Evolutionary conservation across 129 eudicot genomes (phyloP), one percentile per base, ranked within the genome.

Genomic region (Mikania micrantha): DNA sequence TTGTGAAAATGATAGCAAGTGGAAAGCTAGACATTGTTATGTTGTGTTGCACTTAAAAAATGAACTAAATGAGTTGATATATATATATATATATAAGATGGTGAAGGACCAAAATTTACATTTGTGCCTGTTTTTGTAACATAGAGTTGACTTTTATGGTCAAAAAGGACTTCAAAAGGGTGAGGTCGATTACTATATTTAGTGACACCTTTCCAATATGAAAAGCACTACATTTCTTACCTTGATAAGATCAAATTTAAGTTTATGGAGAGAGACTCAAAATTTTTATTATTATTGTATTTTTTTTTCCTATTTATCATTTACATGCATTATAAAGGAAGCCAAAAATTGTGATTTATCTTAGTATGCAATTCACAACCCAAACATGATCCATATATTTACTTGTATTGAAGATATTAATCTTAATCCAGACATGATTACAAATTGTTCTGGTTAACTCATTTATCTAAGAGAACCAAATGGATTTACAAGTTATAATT

Each of bases 101-200:
- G 4, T 20, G 4, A 48, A 42, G 27, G 34, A 42, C 7, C 11
- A 48, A 44, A 44, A 45, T 17, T 60, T 19, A 66, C 9, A 20
- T 64, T 12, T n/a, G n/a, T 21, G 25, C 25, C 21, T 44, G 19
- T 42, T 42, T 42, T 19, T 42, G 61, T 31, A 41, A 60, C 22
- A 35, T 20, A 21, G 60, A 24, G 58, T 74, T 57, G 60, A 74
- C 78, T 57, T 67, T 57, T 17, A 57, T 67, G 38, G 29, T 19
- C 11, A 38, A 32, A 25, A 28, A 67, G 67, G 70, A 58, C 64
- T 35, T 67, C 64, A 21, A 47, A n/a, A 35, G 54, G 34, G 64
- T 75, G 70, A 67, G 35, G 64, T 75, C 70, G 59, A 0, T 67
- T 60, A 13, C 80, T 75, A 75, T 75, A 48, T 19, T 44, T 59